A percentile compares a stretch with the other conserved stretches of the same genome.
Evolutionary conservation across 345 rosid species (phyloP).

Genomic region (Moricandia arvensis): DNA sequence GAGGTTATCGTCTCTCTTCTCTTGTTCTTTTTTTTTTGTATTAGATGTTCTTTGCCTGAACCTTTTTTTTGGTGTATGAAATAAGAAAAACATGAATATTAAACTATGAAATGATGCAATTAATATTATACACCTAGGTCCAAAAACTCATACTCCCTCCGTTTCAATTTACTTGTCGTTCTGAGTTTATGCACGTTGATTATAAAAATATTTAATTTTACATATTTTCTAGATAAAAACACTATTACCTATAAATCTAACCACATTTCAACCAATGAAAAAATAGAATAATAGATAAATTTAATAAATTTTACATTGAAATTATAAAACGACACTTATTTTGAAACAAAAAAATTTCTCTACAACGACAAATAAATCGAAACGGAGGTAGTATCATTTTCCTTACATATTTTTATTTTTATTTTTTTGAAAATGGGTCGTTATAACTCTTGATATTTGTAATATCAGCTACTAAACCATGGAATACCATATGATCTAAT

Average conservation of each 20-base stretch:
- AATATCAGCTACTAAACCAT: constrained; percentile 60
- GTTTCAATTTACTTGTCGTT: too few species aligned
- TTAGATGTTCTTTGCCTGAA: background rate
- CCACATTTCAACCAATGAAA: too few species aligned
- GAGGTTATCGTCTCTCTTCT: constrained; percentile 47
- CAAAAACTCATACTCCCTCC: background rate
- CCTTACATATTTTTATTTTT: background rate
- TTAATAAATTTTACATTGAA: too few species aligned
- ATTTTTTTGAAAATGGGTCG: background rate
- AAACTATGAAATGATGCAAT: background rate
- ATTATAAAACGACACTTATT: too few species aligned
- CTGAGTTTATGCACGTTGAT: too few species aligned
- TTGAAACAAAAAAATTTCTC: too few species aligned
- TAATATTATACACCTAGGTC: background rate
- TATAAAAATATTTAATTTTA: too few species aligned
- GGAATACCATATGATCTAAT: constrained; percentile 62
- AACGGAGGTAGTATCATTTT: too few species aligned
- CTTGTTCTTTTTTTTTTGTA: background rate
- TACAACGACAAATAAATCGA: too few species aligned
- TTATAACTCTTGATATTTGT: background rate
- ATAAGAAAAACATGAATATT: background rate
- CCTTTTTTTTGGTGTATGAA: background rate
- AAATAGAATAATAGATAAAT: too few species aligned
- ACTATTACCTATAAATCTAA: too few species aligned
- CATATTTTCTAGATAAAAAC: too few species aligned